Evolutionary conservation across 805 yeast genomes (phyloP), one percentile per base, ranked within the genome.

Genomic region (Metschnikowia corniflorae): DNA sequence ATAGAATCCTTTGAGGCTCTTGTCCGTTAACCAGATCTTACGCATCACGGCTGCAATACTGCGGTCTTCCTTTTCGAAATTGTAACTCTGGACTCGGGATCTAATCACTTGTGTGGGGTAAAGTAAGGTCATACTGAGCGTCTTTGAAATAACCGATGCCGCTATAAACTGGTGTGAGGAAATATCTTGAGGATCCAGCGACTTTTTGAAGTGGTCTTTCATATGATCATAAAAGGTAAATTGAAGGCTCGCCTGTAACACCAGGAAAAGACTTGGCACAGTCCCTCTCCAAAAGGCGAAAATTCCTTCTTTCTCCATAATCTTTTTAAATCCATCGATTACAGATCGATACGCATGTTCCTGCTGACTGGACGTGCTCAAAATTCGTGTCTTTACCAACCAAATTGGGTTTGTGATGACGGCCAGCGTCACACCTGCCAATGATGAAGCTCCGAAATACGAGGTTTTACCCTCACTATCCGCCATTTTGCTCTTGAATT

Each of bases 321-420:
- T 72, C 16, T 68, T 55, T 5, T 39, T 38, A 0, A 78, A 50
- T 1, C 95, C 94, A 41, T 78, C 77, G 14, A 51, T 8, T 6
- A 80, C 60, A 0, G 86, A 77, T 7, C 58, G 58, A 52, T 87
- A 86, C 0, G 86, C 80, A 12, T 71, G 71, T 0, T 68, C 65
- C 0, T 63, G 48, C 1, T 42, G 42, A 25, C 63, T 60, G 2
- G 74, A 60, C 2, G 76, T 74, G 14, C 88, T 78, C 51, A 89
- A 70, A 47, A 91, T 82, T 43, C 97, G 70, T 0, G 98, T 93
- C 59, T 93, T 93, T 14, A 93, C 58, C 1, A 93, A 96, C 98
- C 98, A 91, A 8, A 91, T 74, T 1, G 98, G 98, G 54, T 88
- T 93, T 1, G 98, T 89, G 12, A 85, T 27, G 0, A 86, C 37